Evolutionary conservation across 306 rosid species (phyloP).

Genomic region (Trifolium pratense): DNA sequence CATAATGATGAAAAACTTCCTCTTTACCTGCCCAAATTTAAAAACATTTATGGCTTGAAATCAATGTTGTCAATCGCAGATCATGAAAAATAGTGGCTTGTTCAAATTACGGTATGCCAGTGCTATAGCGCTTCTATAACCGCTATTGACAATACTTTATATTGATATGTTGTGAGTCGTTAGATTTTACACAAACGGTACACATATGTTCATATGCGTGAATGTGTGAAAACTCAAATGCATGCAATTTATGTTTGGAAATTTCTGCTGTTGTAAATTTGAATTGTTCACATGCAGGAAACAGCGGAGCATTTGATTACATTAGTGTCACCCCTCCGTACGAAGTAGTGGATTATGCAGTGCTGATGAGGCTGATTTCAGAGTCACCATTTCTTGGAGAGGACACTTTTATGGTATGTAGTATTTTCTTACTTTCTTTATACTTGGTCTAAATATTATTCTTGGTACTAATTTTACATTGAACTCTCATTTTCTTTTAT

Average conservation of each 20-base stretch:
- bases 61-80: not conserved
- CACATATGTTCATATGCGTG: no score
- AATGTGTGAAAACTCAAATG: no score
- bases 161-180: no score
- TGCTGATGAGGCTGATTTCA: constrained; percentile 78
- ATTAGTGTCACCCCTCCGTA: constrained; percentile 96
- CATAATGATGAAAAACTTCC: not conserved
- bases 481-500: constrained; percentile 39
- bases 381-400: constrained; percentile 75
- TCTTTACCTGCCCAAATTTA: not conserved
- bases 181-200: no score
- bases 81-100: not conserved
- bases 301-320: constrained; percentile 74
- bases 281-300: constrained; percentile 55
- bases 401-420: constrained; percentile 77
- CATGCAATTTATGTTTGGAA: no score
- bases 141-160: not conserved
- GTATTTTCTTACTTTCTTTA: constrained; percentile 26
- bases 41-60: not conserved
- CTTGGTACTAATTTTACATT: constrained; percentile 26
- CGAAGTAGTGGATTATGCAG: constrained; percentile 76
- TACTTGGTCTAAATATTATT: constrained; percentile 30
- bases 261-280: constrained; percentile 27
- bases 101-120: not conserved
- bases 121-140: not conserved